Evolutionary conservation across 371 early-diverging fungal genomes (phyloP), one percentile per base, ranked within the genome.

Genomic region (Haplosporangium sp.): DNA sequence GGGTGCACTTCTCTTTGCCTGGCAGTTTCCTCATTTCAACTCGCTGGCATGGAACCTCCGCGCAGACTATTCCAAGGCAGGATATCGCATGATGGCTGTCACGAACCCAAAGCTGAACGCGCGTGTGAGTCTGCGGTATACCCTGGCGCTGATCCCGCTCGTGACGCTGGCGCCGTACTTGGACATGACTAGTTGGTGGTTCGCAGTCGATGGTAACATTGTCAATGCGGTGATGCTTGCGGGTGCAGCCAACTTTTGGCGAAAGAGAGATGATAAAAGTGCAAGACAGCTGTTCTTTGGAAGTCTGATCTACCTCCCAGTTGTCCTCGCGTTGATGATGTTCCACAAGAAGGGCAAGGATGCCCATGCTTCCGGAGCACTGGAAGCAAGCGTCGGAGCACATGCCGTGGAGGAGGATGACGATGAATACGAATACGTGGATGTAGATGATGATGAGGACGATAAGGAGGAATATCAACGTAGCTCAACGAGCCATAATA

Each of bases 1-100:
- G 45, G 97, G 89, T 38, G 89, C 83, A 1, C 69, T 95, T 0
- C 82, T 99, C 48, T 98, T 92, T 79, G 94, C 95, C 0, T 98
- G 99, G 98, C 98, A 98, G 82, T 99, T 98, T 82, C 99, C 99
- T 20, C 99, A 99, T 73, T 99, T 99, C 77, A 98, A 98, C 82
- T 85, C 98, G 2, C 80, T 99, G 38, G 87, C 93, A 18, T 96
- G 95, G 93, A 95, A 94, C 64, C 82, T 99, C 55, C 84, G 98
- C 11, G 90, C 92, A 1, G 98, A 99, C 75, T 99, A 99, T 83
- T 90, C 95, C 14, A 96, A 96, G 82, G 99, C 98, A 1, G 99
- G 98, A 1, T 99, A 97, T 82, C 88, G 92, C 8, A 99, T 99
- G 99, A 94, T 94, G 93, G 86, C 93, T 1, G 95, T 95, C 0